Percentiles rank a stretch among this genome's conserved stretches.
phyloP scores from a whole-genome alignment of 805 yeast genomes.

The Wickerhamiella brachini region DNA sequence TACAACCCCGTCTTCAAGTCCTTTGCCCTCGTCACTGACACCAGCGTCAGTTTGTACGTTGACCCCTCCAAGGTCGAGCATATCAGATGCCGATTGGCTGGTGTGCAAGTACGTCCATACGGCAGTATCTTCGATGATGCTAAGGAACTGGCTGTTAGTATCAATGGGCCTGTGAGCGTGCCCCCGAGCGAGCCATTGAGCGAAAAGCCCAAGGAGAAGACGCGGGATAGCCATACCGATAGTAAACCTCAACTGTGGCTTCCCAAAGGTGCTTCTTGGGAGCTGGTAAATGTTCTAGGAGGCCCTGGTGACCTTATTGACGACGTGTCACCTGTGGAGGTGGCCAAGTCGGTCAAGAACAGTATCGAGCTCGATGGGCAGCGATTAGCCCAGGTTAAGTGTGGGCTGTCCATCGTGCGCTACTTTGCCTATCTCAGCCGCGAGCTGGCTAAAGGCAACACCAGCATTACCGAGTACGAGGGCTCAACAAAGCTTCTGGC shows the following conservation, averaged over 20 bases:
- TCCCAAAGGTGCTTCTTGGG: conserved; percentile 56
- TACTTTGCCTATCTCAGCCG: conserved; percentile 76
- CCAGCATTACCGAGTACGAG: conserved; percentile 39
- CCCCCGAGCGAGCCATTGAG: not conserved
- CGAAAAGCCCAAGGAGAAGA: too few species aligned
- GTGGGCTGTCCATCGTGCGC: conserved; percentile 62
- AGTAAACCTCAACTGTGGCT: conserved; percentile 30
- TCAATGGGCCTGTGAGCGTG: not conserved
- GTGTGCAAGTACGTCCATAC: conserved; percentile 41
- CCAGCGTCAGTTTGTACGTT: conserved; percentile 37
- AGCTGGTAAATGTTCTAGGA: conserved; percentile 39
- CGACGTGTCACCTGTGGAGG: conserved; percentile 46
- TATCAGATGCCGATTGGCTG: conserved; percentile 27
- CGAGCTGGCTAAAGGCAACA: conserved; percentile 29
- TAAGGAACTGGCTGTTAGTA: conserved; percentile 8
- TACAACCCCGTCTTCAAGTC: conserved; percentile 81
- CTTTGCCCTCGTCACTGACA: conserved; percentile 36
- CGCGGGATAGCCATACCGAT: too few species aligned
- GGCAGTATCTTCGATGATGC: conserved; percentile 46
- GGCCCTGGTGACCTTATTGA: conserved; percentile 27
- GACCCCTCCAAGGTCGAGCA: conserved; percentile 32
- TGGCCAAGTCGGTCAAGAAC: conserved; percentile 68
- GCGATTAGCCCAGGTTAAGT: conserved; percentile 63
- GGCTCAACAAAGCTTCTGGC: conserved; percentile 41
- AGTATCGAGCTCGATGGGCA: conserved; percentile 57